Evolutionary conservation across 2,329 filamentous ascomycete species (phyloP).

Genomic region (Tolypocladium tropicale): DNA sequence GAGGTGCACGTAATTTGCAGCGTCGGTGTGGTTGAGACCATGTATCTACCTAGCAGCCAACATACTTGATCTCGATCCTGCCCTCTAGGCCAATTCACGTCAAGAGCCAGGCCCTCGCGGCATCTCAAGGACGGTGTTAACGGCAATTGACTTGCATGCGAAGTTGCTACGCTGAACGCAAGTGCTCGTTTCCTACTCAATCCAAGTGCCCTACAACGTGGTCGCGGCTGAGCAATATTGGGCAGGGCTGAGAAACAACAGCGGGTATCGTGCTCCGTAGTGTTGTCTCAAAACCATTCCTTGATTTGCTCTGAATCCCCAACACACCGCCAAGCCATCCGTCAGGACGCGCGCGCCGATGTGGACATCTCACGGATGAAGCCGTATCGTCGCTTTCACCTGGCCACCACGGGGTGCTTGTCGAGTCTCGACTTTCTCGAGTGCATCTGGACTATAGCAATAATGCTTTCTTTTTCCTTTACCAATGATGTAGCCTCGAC

Average conservation of each 20-base stretch:
- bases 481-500: background rate
- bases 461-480: background rate
- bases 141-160: background rate
- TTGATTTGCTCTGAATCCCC: background rate
- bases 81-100: background rate
- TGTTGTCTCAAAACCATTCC: background rate
- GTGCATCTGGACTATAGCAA: background rate
- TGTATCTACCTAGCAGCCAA: background rate
- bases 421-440: background rate
- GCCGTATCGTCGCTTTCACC: background rate
- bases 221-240: background rate
- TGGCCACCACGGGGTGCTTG: background rate
- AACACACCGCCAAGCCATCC: background rate
- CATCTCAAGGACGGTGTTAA: background rate
- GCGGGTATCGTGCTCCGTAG: background rate
- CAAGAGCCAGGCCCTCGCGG: background rate
- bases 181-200: background rate
- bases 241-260: background rate
- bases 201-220: background rate
- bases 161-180: background rate
- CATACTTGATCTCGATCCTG: no score
- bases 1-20: background rate
- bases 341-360: background rate
- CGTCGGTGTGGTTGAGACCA: background rate
- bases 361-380: background rate